These are phyloP conservation scores for Jamesozyma gamospora DNA, from an alignment of 805 yeast genomes.

Conservation along the genomic window DNA sequence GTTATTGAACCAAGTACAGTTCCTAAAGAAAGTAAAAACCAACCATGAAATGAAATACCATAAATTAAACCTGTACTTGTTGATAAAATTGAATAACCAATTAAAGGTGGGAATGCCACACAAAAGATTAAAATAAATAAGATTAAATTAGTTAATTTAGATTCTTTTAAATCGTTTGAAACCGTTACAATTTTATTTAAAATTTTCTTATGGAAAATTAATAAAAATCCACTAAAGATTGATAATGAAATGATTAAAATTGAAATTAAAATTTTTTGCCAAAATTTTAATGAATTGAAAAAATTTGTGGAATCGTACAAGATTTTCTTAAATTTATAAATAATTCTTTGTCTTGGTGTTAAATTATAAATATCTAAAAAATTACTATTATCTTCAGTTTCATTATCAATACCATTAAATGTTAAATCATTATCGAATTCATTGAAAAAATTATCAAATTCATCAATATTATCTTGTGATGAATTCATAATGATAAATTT, in stretches of 20 bases:
- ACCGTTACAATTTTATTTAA: conserved; percentile 30
- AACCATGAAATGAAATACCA: conserved; percentile 66
- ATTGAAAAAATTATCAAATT: conserved; percentile 9
- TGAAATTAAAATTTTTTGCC: conserved; percentile 17
- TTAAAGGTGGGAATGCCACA: conserved; percentile 83
- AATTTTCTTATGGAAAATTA: conserved; percentile 23
- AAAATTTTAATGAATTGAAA: conserved; percentile 12
- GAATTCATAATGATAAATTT: too few relatives aligned
- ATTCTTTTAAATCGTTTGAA: conserved; percentile 38
- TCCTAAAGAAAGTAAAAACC: conserved; percentile 63
- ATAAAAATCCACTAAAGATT: conserved; percentile 11
- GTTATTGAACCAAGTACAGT: conserved; percentile 63
- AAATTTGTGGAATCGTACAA: conserved; percentile 8
- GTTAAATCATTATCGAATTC: conserved; percentile 11
- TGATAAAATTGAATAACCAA: conserved; percentile 68
- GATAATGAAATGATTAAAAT: conserved; percentile 9
- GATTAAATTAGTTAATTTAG: conserved; percentile 34
- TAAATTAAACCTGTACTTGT: conserved; percentile 70
- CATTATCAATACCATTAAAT: conserved; percentile 6
- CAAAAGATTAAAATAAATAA: conserved; percentile 45
- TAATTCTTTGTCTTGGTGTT: conserved; percentile 27
- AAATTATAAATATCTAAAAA: conserved; percentile 26
- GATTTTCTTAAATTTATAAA: conserved; percentile 12
- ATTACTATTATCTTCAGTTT: conserved; percentile 20
- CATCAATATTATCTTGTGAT: conserved; percentile 3